Evolutionary conservation across 352 stramenopile genomes (phyloP), one percentile per base, ranked within the genome.

Genomic region (Lagenidium giganteum): DNA sequence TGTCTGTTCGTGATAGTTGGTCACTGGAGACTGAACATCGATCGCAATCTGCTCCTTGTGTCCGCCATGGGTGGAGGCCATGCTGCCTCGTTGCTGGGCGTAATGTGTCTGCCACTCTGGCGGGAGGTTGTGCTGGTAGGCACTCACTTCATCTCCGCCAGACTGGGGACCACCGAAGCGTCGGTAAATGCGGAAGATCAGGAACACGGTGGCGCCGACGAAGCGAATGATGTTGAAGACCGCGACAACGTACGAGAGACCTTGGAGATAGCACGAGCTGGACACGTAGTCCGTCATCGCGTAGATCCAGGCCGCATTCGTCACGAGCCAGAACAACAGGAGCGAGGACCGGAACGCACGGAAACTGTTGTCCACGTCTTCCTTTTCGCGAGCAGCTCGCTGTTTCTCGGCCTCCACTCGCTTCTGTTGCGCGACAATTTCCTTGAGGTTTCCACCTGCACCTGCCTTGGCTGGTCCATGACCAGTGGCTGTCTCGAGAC

Each of bases 341-440:
- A 80, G 39, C 3, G 55, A 60, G 17, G 68, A 77, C 12, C 61
- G 57, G 41, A 80, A 80, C 0, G 64, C 61, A 2, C 54, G 52
- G 39, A 76, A 71, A 22, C 62, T 73, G 56, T 75, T 75, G 57
- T 72, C 63, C 21, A 75, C 61, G 24, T 80, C 61, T 36, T 80
- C 61, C 27, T 76, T 71, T 42, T 74, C 67, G 3, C 40, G 34
- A 9, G 53, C 45, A 3, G 39, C 51, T 0, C 49, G 50, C 27
- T 74, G 63, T 22, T 68, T 67, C 22, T 64, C 49, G 13, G 56
- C 53, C 24, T 75, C 67, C 4, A 75, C 45, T 14, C 42, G 54
- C 36, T 75, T 79, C 25, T 79, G 67, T 43, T 67, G 57, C n/a
- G 55, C 60, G 9, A 79, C 63, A n/a, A 74, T 60, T 23, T 79